Evolutionary conservation across 2,329 filamentous ascomycete genomes (phyloP).

Genomic region (Didymella lethalis): DNA sequence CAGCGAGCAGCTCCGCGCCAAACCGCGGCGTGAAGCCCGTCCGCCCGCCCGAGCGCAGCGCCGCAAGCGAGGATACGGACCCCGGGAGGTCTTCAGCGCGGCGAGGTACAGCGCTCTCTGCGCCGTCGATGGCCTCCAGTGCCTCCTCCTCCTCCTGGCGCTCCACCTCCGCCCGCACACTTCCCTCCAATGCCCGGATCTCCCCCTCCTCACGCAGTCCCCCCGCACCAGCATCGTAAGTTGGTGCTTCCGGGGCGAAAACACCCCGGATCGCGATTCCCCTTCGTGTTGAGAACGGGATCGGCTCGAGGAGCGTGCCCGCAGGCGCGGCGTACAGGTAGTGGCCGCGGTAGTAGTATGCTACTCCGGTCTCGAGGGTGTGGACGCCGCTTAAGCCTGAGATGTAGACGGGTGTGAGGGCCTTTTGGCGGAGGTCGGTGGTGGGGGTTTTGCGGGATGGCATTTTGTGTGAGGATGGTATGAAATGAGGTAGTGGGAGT

Average conservation of each 20-base stretch:
- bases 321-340: slow-evolving; percentile 33
- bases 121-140: not conserved
- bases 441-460: not conserved
- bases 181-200: slow-evolving; percentile 25
- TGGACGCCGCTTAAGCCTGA: slow-evolving; percentile 34
- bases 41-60: not conserved
- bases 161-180: slow-evolving; percentile 7
- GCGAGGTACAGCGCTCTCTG: not conserved
- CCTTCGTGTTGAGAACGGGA: slow-evolving; percentile 30
- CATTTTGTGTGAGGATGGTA: not conserved
- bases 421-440: slow-evolving; percentile 13
- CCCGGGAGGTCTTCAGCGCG: not conserved
- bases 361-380: slow-evolving; percentile 32
- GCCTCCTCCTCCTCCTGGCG: not conserved
- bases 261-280: slow-evolving; percentile 29
- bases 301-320: slow-evolving; percentile 32
- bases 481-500: not conserved
- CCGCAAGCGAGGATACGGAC: not conserved
- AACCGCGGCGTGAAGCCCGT: slow-evolving; percentile 32
- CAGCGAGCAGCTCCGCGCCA: slow-evolving; percentile 32
- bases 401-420: slow-evolving; percentile 35
- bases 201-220: slow-evolving; percentile 18
- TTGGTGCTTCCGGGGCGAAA: slow-evolving; percentile 18
- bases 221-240: slow-evolving; percentile 3
- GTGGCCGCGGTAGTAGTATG: slow-evolving; percentile 45